Evolutionary conservation across 2,329 filamentous ascomycete species (phyloP), one percentile per base, ranked within the genome.

Genomic region (Mollisiaceae sp.): DNA sequence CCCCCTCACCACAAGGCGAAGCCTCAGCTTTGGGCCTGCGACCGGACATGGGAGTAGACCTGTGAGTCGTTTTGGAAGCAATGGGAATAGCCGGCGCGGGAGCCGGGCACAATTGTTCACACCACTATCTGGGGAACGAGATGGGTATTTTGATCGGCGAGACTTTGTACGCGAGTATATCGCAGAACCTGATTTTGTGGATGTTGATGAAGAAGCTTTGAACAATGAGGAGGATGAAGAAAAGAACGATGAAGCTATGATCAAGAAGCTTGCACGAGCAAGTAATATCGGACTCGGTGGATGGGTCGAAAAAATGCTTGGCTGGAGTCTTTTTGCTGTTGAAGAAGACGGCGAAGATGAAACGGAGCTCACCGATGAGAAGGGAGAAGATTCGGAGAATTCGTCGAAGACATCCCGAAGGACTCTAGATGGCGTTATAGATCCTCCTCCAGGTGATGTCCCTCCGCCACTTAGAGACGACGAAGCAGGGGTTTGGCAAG

Each of bases 401-500:
- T 72, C 71, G 27, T 70, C 70, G 24, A 71, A 68, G n/a, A 63
- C 69, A 47, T 72, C 67, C 20, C 70, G 64, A 41, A 65, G 60
- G 41, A 68, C 56, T 57, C 57, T 74, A 32, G 67, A 73, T 35
- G 65, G 67, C 8, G 55, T 67, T 35, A 67, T 64, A 22, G 73
- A 76, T 35, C 62, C 72, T 32, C 58, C 77, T 79, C 74, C 79
- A 0, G 79, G 82, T 57, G 82, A 85, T 58, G 77, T 77, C 11
- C 78, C 88, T 45, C 80, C 81, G 74, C 85, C 74, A 38, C 79
- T 81, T 11, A 79, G 79, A 59, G 82, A 82, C 50, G 78, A 81
- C 9, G 82, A 89, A 60, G 83, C 86, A 52, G 86, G 86, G 18
- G 84, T 83, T 9, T 90, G 88, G 88, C 82, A 85, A 65, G 89